Evolutionary conservation across 257 asterid genomes (phyloP), one percentile per base, ranked within the genome.

Genomic region (Penstemon davidsonii): DNA sequence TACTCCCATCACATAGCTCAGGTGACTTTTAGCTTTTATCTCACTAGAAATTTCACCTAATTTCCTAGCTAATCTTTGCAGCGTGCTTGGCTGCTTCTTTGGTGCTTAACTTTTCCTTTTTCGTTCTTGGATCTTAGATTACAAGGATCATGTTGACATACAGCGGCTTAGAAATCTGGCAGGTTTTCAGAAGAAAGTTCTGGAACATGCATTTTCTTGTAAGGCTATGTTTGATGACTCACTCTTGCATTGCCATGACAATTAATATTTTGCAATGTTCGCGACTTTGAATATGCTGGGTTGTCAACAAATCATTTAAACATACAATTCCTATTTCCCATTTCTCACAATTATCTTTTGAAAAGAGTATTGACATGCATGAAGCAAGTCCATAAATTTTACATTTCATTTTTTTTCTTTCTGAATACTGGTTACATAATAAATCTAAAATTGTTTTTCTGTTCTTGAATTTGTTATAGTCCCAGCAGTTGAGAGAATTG

Each of bases 161-260:
- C 67, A 66, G 67, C 83, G 99, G 61, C 87, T 90, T 7, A 81
- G 66, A 43, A 86, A 86, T 76, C 99, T 93, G 19, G 90, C 96
- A 7, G 86, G 85, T 58, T 93, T 93, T 42, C 97, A 93, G 68
- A 88, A 73, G 76, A 90, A 74, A 80, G 89, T 79, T 64, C 81
- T 90, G 55, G 89, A 86, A 64, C 97, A 93, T 67, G 96, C 96
- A 41, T 73, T 93, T 66, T 83, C 87, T 7, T 93, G 97, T 90
- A 81, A 81, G 95, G 75, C 66, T 18, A 61, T 9, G 11, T 13
- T n/a, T 64, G 11, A 44, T 74, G 41, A 33, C 73, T 70, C 8
- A 9, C 7, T 6, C 15, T 62, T 40, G 63, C 44, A 15, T 15
- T 63, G n/a, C 49, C 2, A 25, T 8, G 51, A 36, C 39, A 45